Conservation (phyloP, 2,329 filamentous ascomycete species). For the Curvularia eragrostidis region DNA sequence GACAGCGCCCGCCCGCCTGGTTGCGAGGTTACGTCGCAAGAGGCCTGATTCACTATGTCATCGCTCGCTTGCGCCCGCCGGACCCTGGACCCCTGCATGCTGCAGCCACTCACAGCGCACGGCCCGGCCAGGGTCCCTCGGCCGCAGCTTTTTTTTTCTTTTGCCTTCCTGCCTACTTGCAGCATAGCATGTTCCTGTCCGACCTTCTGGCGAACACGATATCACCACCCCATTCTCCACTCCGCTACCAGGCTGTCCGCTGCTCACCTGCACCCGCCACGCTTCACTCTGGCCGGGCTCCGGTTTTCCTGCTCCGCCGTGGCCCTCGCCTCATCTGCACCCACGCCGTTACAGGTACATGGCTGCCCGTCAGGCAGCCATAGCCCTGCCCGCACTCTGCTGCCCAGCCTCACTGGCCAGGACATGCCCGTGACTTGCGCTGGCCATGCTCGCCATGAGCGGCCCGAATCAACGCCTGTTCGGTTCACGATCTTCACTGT, state of each 20-base stretch:
- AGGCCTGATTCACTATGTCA: slow-evolving; percentile 17
- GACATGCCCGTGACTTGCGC: slow-evolving; percentile 22
- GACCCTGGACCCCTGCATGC: slow-evolving; percentile 5
- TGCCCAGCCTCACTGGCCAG: slow-evolving; percentile 20
- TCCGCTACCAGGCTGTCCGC: not conserved
- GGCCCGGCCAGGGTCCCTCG: slow-evolving; percentile 3
- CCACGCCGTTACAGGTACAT: slow-evolving; percentile 2
- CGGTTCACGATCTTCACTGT: slow-evolving; percentile 25
- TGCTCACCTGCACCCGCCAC: not conserved
- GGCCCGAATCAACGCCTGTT: slow-evolving; percentile 19
- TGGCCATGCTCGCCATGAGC: slow-evolving; percentile 7
- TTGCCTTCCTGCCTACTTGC: not conserved
- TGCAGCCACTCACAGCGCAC: slow-evolving; percentile 2
- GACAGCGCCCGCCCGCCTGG: slow-evolving; percentile 10
- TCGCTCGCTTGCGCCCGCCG: slow-evolving; percentile 18
- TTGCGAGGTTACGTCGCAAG: slow-evolving; percentile 13
- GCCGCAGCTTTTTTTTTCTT: not conserved
- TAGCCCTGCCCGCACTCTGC: slow-evolving; percentile 13
- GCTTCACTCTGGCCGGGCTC: slow-evolving; percentile 9
- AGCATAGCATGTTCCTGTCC: not conserved
- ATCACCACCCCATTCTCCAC: not conserved
- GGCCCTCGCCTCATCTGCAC: slow-evolving; percentile 1
- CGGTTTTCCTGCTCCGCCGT: not conserved
- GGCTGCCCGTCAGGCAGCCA: slow-evolving; percentile 9
- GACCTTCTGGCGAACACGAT: not conserved